Evolutionary conservation across 805 yeast genomes (phyloP), one percentile per base, ranked within the genome.

Genomic region (Saccharomyces paradoxus): DNA sequence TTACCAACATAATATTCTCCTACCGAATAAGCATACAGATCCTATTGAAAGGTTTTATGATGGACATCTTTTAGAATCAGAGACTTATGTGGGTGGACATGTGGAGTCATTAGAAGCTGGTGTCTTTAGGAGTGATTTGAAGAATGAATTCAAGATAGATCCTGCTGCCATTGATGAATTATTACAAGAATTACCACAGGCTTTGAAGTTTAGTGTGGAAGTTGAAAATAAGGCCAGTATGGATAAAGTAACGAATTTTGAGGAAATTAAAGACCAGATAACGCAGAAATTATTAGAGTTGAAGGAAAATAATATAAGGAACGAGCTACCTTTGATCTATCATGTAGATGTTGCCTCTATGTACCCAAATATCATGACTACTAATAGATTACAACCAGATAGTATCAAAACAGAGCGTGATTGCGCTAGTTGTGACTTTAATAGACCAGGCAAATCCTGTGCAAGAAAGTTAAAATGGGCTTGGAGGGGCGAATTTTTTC

Each of bases 341-440:
- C 99, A 94, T 66, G 96, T 95, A 41, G 99, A 94, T 75, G 99
- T 94, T 51, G 97, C 99, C 0, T 94, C 99, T 1, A 94, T 94
- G 99, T 94, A 94, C 66, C 99, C 99, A 5, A 94, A 94, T 66
- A 94, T 94, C 68, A 94, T 94, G 98, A 89, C 96, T 6, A 87
- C 98, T 0, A 94, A 94, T 71, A 82, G 99, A 66, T 76, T 94
- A 52, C 99, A 94, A 69, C 99, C 99, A 0, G 99, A 94, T 71
- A 91, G 98, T 3, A 92, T 94, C 89, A 91, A 94, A 60, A 75
- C 86, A 0, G 98, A 92, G 65, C 88, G 88, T 62, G 96, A 90
- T 64, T 95, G 99, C 73, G 98, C 99, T 0, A 83, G 95, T 46
- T 95, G 99, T 74, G 99, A 94, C 63, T 95, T 90, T 73, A 94